phyloP scores from a whole-genome alignment of 1,139 yeast genomes.

The Nakaseomyces nivariensis region DNA sequence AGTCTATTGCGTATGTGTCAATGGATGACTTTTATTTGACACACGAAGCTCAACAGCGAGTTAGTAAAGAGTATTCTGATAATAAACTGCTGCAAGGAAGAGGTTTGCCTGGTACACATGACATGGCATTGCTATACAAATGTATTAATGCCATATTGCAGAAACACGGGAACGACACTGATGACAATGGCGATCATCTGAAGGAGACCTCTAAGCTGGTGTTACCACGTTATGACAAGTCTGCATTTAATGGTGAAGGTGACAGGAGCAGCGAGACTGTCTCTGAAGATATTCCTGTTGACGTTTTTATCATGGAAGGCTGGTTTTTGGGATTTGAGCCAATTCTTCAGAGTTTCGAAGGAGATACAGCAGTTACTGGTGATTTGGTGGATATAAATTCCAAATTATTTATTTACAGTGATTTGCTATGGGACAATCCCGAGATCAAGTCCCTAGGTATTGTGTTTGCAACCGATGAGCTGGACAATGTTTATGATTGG shows the following conservation, averaged over 20 bases:
- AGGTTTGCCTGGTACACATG: constrained; percentile 95
- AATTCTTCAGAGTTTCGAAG: constrained; percentile 26
- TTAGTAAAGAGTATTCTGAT: constrained; percentile 34
- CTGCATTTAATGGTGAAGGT: constrained; percentile 64
- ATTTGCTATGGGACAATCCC: constrained; percentile 57
- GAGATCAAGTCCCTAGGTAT: constrained; percentile 48
- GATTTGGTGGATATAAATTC: constrained; percentile 40
- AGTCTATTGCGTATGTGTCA: constrained; percentile 46
- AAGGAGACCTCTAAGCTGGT: constrained; percentile 10
- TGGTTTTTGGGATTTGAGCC: constrained; percentile 84
- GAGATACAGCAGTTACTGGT: constrained; percentile 11
- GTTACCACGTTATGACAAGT: constrained; percentile 71
- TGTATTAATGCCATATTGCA: constrained; percentile 24
- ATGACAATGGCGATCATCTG: constrained; percentile 1
- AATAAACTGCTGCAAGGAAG: constrained; percentile 63
- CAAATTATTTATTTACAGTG: constrained; percentile 39
- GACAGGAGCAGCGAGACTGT: constrained; percentile 43
- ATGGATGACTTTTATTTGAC: constrained; percentile 82
- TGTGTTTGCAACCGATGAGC: constrained; percentile 48
- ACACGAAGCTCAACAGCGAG: constrained; percentile 42
- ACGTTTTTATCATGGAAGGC: constrained; percentile 76
- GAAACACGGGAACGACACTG: constrained; percentile 13
- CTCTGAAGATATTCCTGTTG: constrained; percentile 35
- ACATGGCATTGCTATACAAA: constrained; percentile 34
- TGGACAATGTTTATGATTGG: constrained; percentile 68